Conservation (phyloP, 495 filamentous ascomycete genomes). For the Penicillium daleae region DNA sequence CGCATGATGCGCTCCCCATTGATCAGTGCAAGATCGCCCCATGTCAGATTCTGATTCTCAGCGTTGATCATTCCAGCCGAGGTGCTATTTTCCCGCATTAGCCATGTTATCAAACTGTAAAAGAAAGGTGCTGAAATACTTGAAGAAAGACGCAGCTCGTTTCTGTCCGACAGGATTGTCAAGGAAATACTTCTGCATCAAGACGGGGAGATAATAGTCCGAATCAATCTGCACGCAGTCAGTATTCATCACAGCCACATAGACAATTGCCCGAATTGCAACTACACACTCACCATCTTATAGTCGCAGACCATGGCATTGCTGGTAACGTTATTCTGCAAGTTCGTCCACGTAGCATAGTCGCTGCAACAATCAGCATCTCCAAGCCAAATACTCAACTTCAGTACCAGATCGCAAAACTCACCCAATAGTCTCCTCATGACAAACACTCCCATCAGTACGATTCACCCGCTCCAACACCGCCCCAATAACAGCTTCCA, state of each 20-base stretch:
- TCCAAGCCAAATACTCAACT: neutral
- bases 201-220: constrained; percentile 62
- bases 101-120: neutral
- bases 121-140: constrained; percentile 20
- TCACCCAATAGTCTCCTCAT: constrained; percentile 67
- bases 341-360: constrained; percentile 63
- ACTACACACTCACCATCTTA: constrained; percentile 50
- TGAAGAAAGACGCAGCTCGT: constrained; percentile 50
- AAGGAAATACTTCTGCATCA: constrained; percentile 63
- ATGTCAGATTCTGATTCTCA: constrained; percentile 55
- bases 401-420: constrained; percentile 1
- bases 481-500: constrained; percentile 63
- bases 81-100: constrained; percentile 30
- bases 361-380: constrained; percentile 37
- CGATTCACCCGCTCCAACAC: constrained; percentile 63
- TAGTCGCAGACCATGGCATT: constrained; percentile 62
- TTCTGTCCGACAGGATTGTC: constrained; percentile 46
- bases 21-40: constrained; percentile 52
- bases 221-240: constrained; percentile 51
- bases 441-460: constrained; percentile 62
- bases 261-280: neutral
- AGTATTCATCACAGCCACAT: neutral
- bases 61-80: constrained; percentile 48
- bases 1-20: constrained; percentile 63
- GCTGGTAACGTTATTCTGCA: constrained; percentile 54